phyloP scores from a whole-genome alignment of 2,329 filamentous ascomycete genomes.

The Diaporthe sp. region DNA sequence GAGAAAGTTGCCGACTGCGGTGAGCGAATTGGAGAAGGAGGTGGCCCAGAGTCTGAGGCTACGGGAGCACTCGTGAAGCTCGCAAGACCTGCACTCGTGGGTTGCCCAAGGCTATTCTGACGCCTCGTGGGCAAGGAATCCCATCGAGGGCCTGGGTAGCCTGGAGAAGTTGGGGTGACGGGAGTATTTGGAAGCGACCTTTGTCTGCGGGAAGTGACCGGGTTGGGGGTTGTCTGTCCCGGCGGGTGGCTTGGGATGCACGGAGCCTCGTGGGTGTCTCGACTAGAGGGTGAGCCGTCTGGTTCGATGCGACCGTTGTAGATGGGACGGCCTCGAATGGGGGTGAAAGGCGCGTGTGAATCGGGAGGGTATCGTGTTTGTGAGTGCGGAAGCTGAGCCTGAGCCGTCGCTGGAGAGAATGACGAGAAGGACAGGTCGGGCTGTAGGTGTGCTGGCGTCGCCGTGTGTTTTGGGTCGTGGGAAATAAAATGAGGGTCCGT shows the following conservation, averaged over 20 bases:
- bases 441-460: conserved; percentile 25
- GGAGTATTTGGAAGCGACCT: conserved; percentile 38
- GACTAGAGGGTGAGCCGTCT: background rate
- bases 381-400: background rate
- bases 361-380: conserved; percentile 11
- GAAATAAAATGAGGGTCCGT: conserved; percentile 40
- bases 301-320: conserved; percentile 13
- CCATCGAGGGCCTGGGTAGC: conserved; percentile 35
- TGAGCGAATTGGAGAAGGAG: conserved; percentile 41
- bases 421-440: conserved; percentile 22
- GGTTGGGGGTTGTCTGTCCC: conserved; percentile 31
- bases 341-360: background rate
- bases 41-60: conserved; percentile 31
- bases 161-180: conserved; percentile 33
- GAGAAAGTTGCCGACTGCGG: conserved; percentile 46
- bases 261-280: conserved; percentile 2
- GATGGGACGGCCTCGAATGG: conserved; percentile 5
- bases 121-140: conserved; percentile 29
- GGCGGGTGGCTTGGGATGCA: conserved; percentile 16
- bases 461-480: conserved; percentile 34
- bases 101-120: conserved; percentile 19
- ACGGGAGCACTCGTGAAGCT: conserved; percentile 27
- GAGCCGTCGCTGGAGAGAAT: conserved; percentile 27
- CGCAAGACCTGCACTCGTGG: conserved; percentile 6
- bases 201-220: conserved; percentile 35